Base-by-base conservation (phyloP, 192 early-diverging fungal genomes). In the Jimgerdemannia lactiflua region DNA sequence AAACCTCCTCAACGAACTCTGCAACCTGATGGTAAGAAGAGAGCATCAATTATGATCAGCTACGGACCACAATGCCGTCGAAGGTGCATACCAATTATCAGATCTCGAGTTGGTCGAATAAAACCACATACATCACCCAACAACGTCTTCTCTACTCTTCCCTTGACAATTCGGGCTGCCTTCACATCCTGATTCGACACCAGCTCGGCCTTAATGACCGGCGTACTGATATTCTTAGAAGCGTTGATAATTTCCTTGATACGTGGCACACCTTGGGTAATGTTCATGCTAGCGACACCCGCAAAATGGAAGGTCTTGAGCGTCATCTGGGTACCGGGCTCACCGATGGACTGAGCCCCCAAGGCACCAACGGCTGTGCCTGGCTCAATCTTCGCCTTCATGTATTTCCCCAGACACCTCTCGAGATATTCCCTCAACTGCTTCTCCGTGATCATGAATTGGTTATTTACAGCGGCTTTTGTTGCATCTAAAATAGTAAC, bases 161-260 rank as follows among this genome's bases (percentile, higher is more conserved):
- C 98, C 82, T 99, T 98, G 70, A 98, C 96, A n/a, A 98, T 96
- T 44, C 97, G 91, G 4, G 96, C 95, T 0, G 95, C 88, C 20
- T 88, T 90, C 63, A 92, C 90, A 78, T 86, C 87, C 42, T 73
- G 43, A 18, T 89, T 87, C 74, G 91, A 86, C 67, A 93, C 83
- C 19, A 99, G 86, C 64, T 89, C 85, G 43, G 93, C 92, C 4
- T 83, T 87, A 69, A 98, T 97, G 76, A 98, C 92, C 0, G 98
- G 98, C 2, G 97, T 99, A 29, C 90, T 88, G 69, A 99, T 98
- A n/a, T 89, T 90, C 79, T 98, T 98, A 64, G 95, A 89, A 4
- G 97, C 98, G 78, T 98, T 99, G 87, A 99, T 99, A 83, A 99
- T 99, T 89, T 99, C 98, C 86, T 99, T 99, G 87, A 99, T 97